Conservation (phyloP, 73 alveolate genomes). For the Breviolum minutum region DNA sequence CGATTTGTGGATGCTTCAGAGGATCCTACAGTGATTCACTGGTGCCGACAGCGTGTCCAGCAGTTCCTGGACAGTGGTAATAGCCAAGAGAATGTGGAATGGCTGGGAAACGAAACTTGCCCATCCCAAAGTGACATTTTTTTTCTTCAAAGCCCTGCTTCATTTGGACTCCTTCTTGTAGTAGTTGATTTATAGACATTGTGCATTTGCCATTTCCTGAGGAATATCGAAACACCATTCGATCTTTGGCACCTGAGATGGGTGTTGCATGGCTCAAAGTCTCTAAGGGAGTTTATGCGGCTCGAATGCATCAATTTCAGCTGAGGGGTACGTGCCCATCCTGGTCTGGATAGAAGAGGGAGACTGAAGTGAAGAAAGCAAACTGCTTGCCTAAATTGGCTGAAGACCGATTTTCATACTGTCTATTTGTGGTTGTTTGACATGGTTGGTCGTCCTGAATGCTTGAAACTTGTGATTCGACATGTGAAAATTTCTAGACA, state of each 20-base stretch:
- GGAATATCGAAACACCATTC: conserved; percentile 66
- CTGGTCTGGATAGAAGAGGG: no score
- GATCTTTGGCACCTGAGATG: conserved; percentile 56
- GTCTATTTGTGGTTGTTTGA: no score
- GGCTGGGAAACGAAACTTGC: conserved; percentile 34
- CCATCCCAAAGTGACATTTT: neutral
- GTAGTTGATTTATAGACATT: no score
- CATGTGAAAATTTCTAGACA: no score
- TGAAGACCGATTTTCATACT: no score
- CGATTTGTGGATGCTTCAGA: conserved; percentile 75
- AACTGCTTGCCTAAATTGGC: no score
- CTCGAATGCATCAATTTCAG: neutral
- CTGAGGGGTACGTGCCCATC: no score
- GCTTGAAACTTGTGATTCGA: no score
- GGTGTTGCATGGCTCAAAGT: conserved; percentile 84
- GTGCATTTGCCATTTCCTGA: neutral
- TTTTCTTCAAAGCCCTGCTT: neutral
- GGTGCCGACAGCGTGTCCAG: conserved; percentile 74
- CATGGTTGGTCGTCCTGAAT: no score
- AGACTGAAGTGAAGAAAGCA: no score
- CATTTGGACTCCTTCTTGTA: no score
- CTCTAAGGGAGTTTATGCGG: conserved; percentile 53
- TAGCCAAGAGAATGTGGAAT: conserved; percentile 38
- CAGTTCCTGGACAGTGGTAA: conserved; percentile 33
- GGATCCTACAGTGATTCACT: conserved; percentile 41